Conservation (phyloP, 2,329 filamentous ascomycete genomes). For the Fusarium sp. region DNA sequence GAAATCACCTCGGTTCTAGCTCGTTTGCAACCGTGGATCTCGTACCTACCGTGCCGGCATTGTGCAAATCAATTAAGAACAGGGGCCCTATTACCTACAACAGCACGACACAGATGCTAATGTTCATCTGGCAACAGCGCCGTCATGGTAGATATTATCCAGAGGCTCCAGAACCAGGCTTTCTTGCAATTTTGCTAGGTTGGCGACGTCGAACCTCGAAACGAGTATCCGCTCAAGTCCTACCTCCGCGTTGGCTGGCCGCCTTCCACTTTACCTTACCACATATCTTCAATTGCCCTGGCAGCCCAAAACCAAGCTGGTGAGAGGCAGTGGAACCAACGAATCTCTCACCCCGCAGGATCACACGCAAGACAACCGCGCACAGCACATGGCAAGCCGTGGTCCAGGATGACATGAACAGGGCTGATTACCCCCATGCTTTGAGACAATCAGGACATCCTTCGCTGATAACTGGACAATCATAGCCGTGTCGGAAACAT, state of each 20-base stretch:
- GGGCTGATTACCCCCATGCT: slow-evolving; percentile 25
- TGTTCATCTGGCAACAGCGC: slow-evolving; percentile 28
- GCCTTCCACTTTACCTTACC: slow-evolving; percentile 10
- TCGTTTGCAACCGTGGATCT: slow-evolving; percentile 30
- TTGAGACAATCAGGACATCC: slow-evolving; percentile 6
- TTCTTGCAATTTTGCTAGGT: slow-evolving; percentile 13
- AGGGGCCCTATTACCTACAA: slow-evolving; percentile 19
- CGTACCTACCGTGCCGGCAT: slow-evolving; percentile 22
- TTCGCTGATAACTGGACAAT: slow-evolving; percentile 18
- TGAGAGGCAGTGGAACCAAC: slow-evolving; percentile 34
- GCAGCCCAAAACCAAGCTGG: slow-evolving; percentile 10
- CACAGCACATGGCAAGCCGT: slow-evolving; percentile 29
- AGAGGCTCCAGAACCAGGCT: background rate
- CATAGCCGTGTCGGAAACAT: slow-evolving; percentile 17
- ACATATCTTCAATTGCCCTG: slow-evolving; percentile 27
- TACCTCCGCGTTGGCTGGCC: slow-evolving; percentile 27
- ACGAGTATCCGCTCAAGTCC: slow-evolving; percentile 14
- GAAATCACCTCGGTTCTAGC: slow-evolving; percentile 19
- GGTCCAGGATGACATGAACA: slow-evolving; percentile 23
- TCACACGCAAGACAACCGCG: slow-evolving; percentile 30
- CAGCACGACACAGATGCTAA: slow-evolving; percentile 15
- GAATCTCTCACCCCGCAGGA: slow-evolving; percentile 35
- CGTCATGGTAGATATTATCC: slow-evolving; percentile 17
- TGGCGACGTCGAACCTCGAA: slow-evolving; percentile 27
- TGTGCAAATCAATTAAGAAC: slow-evolving; percentile 29